Evolutionary conservation across 257 asterid species (phyloP), one percentile per base, ranked within the genome.

Genomic region (Asclepias syriaca): DNA sequence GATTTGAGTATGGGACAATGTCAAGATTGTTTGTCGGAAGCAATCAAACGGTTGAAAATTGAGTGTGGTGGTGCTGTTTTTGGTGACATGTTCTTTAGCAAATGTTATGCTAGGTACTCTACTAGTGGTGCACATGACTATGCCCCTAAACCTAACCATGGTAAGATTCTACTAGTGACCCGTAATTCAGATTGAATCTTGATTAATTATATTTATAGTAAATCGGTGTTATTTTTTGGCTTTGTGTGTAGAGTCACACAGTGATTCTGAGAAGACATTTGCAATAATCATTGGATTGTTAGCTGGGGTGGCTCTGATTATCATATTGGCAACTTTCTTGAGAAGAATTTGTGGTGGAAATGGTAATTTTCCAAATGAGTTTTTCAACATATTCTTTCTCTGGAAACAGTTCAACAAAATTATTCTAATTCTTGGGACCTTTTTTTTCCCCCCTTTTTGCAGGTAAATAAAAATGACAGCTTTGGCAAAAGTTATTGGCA

Each of bases 41-140:
- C 97, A 37, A 85, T 94, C 69, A 71, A 84, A 75, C 89, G 85
- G 89, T 70, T 94, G 82, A 94, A 77, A 80, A 79, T 75, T 50
- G 97, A 91, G 83, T 94, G 99, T 80, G 97, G 95, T n/a, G 97
- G 96, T 78, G 97, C 85, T 0, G 90, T 84, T 57, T 89, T 78
- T 72, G 99, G 99, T 1, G 99, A 91, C 37, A 83, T 94, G 96
- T 94, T 94, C 48, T 81, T 94, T 89, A 91, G 78, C 0, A 94
- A 91, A 80, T 94, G 99, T 40, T 94, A 91, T n/a, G 99, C 96
- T 56, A 85, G 99, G 80, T 91, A 89, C 79, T 83, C 93, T 3
- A 88, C 89, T 14, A 79, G 79, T 77, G 97, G 87, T 63, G 93
- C 87, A 74, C 89, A 83, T 9, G 72, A 49, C 66, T 87, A 82